Evolutionary conservation across 2,329 filamentous ascomycete species (phyloP).

Genomic region (Cadophora luteo-olivacea): DNA sequence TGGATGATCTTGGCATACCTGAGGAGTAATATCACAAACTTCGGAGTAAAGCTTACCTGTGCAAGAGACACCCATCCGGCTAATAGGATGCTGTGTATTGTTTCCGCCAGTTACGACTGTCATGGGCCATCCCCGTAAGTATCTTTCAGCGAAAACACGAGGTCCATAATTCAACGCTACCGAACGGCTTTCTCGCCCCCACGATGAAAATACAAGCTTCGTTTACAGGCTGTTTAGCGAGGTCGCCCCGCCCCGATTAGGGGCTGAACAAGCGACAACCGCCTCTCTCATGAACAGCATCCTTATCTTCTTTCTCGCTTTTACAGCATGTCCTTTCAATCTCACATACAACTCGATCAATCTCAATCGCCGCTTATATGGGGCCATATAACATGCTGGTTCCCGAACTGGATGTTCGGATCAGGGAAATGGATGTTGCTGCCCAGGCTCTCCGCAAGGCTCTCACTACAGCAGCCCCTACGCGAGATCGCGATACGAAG

Average conservation of each 20-base stretch:
- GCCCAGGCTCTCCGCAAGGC: neutral
- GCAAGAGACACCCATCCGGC: neutral
- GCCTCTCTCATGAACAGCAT: neutral
- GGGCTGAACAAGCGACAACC: neutral
- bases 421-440: neutral
- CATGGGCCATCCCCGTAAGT: neutral
- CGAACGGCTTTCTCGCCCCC: neutral
- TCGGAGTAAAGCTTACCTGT: neutral
- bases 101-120: neutral
- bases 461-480: neutral
- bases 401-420: constrained; percentile 12
- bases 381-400: neutral
- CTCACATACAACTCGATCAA: no score
- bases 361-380: neutral
- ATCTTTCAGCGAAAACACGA: neutral
- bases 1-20: neutral
- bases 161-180: neutral
- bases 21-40: neutral
- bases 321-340: neutral
- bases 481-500: neutral
- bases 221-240: neutral
- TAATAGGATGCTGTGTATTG: neutral
- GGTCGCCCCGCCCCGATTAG: neutral
- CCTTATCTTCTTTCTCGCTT: neutral
- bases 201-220: neutral